Base-by-base conservation (phyloP, 2,329 filamentous ascomycete species). In the Xylariaceae sp. region DNA sequence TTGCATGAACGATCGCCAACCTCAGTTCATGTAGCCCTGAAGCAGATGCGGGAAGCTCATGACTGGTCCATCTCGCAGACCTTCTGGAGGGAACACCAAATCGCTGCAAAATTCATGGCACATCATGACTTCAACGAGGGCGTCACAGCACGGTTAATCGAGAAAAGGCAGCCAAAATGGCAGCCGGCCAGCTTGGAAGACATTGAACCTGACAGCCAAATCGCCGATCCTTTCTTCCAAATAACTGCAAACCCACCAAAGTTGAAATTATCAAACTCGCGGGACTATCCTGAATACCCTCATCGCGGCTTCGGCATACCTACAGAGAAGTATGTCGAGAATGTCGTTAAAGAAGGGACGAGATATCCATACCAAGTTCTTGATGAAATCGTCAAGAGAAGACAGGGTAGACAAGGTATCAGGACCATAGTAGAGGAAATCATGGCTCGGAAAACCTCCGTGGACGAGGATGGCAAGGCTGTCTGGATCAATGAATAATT, bases 51-150 rank as follows among this genome's bases (percentile, higher is more conserved):
- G 63, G 75, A 89, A 47, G 91, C 90, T 57, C 76, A 78, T 64
- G 70, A 79, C 32, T 98, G 95, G 95, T 81, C 82, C 61, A 96
- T 99, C 67, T 78, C 83, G 16, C 84, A 96, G 75, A 87, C 93
- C 0, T 99, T 98, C 81, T 80, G 87, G 70, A 86, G 86, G 61
- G 95, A 99, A 78, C 84, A 95, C 75, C 82, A 89, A 69, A 91
- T 99, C 57, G 92, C 93, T 1, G 79, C 82, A 56, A 84, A 86
- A 61, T 98, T 99, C 79, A 98, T 99, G 93, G 81, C 82, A 54
- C 89, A 95, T 72, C 89, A 85, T 3, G 95, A 99, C 74, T 99
- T 99, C 70, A 87, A 87, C 43, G 91, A 96, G 75, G 95, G 95
- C 51, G 93, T 99, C n/a, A 85, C 85, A 49, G 88, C 91, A 20